phyloP scores from a whole-genome alignment of 495 filamentous ascomycete genomes.

The Parachaetomium inaequale region DNA sequence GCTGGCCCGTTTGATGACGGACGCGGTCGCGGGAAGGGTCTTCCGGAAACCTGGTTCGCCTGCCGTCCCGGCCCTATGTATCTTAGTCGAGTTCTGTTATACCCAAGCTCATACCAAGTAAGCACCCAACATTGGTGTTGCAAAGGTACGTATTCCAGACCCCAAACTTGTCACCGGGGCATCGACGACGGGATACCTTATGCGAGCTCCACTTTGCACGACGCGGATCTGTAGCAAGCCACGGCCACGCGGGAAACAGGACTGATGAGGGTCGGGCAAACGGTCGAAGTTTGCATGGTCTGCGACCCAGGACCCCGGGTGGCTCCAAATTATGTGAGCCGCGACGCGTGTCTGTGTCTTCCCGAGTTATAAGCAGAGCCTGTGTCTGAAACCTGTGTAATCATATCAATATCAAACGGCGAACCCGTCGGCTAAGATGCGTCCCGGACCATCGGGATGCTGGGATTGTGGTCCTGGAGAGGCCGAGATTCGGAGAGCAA shows the following conservation, averaged over 20 bases:
- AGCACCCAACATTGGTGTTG: not conserved
- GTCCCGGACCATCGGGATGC: not conserved
- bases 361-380: not conserved
- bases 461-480: not conserved
- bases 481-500: not conserved
- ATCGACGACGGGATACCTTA: not conserved
- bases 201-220: conserved; percentile 5
- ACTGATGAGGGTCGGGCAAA: not conserved
- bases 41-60: conserved; percentile 11
- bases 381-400: not conserved
- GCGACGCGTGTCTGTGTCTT: not conserved
- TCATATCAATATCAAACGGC: conserved; percentile 1
- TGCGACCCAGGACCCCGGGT: not conserved
- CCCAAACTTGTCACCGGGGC: not conserved
- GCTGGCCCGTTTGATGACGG: conserved; percentile 3
- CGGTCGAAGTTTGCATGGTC: not conserved
- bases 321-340: not conserved
- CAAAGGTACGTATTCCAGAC: not conserved
- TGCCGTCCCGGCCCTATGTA: not conserved
- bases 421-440: not conserved
- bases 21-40: conserved; percentile 4
- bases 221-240: not conserved
- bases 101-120: too few species aligned
- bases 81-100: not conserved
- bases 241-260: not conserved